A percentile compares a stretch with the other conserved stretches of the same genome.
Conservation (phyloP, 345 rosid genomes). For the Populus euphratica region DNA sequence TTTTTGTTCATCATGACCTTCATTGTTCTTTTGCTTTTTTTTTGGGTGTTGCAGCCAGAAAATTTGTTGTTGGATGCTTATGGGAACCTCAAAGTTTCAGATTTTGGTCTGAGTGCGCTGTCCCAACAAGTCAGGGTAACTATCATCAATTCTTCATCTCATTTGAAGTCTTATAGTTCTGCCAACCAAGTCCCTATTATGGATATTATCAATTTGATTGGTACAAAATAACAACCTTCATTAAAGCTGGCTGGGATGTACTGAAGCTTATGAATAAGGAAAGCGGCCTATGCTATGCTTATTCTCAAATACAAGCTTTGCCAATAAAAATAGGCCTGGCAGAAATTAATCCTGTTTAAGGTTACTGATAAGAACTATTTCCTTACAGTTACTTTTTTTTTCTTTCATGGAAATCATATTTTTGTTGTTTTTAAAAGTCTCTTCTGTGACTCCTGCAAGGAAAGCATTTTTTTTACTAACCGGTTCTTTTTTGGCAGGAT, state of each 20-base stretch:
- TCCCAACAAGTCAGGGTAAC: slow-evolving; percentile 95
- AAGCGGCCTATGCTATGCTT: background rate
- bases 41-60: slow-evolving; percentile 63
- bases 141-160: slow-evolving; percentile 4
- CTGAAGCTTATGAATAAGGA: background rate
- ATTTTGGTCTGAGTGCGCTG: slow-evolving; percentile 95
- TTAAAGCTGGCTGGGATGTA: background rate
- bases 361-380: background rate
- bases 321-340: background rate
- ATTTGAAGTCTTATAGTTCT: background rate
- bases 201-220: background rate
- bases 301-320: background rate
- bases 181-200: background rate
- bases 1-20: background rate
- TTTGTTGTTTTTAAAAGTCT: background rate
- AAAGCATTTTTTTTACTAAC: slow-evolving; percentile 14
- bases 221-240: background rate
- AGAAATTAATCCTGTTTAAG: too few species aligned
- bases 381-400: background rate
- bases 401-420: background rate
- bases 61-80: slow-evolving; percentile 75
- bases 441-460: background rate
- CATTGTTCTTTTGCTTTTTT: slow-evolving; percentile 10
- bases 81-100: slow-evolving; percentile 94
- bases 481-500: slow-evolving; percentile 44